Conservation (phyloP, 177 flowering plant species). For the Telopea speciosissima region DNA sequence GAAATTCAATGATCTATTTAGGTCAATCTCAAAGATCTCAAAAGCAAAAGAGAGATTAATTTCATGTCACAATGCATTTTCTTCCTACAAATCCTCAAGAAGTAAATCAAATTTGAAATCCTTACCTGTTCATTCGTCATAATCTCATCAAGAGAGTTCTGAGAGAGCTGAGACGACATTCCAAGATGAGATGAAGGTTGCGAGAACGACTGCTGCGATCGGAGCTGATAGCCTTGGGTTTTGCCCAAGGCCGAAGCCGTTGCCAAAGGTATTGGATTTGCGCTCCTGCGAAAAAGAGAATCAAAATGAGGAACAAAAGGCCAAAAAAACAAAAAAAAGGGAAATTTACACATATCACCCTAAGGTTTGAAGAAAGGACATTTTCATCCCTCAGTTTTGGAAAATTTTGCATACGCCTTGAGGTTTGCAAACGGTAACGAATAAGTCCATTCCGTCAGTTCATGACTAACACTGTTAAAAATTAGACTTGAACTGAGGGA, state of each 20-base stretch:
- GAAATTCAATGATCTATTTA: not conserved
- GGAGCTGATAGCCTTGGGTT: constrained; percentile 50
- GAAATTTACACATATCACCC: too few relatives aligned
- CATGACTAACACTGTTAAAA: too few relatives aligned
- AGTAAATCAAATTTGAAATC: not conserved
- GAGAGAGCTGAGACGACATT: constrained; percentile 77
- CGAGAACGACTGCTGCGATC: constrained; percentile 78
- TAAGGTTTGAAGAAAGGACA: too few relatives aligned
- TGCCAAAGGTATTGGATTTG: constrained; percentile 30
- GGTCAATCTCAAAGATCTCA: not conserved
- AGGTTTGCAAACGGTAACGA: too few relatives aligned
- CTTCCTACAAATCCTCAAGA: constrained; percentile 1
- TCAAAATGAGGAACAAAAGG: not conserved
- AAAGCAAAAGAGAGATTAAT: not conserved
- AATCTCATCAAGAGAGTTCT: constrained; percentile 62
- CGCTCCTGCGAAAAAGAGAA: constrained; percentile 41
- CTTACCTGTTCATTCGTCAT: constrained; percentile 51
- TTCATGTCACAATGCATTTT: not conserved
- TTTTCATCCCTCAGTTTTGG: too few relatives aligned
- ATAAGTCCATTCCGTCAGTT: too few relatives aligned
- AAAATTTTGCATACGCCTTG: too few relatives aligned
- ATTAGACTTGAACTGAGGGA: too few relatives aligned
- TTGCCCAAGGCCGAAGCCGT: constrained; percentile 28
- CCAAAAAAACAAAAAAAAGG: too few relatives aligned
- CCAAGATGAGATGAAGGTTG: constrained; percentile 70